Percentiles rank a stretch among this genome's conserved stretches.
phyloP scores from a whole-genome alignment of 305 asterid species.

The Fraxinus baroniana region DNA sequence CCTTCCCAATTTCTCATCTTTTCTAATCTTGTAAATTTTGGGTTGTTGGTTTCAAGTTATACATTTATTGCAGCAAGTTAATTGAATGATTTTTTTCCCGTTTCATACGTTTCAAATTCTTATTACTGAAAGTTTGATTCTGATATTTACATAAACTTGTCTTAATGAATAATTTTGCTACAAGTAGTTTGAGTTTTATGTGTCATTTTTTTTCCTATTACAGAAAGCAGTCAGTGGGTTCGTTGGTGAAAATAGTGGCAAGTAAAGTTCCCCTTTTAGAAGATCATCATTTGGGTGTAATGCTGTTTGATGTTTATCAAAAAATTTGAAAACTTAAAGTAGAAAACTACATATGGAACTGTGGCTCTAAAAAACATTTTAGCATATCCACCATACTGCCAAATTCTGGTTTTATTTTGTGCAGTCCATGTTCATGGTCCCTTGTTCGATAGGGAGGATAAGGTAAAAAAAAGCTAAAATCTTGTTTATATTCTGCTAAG shows the following conservation, averaged over 20 bases:
- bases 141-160: constrained; percentile 13
- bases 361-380: neutral
- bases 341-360: neutral
- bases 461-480: neutral
- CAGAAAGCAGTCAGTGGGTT: constrained; percentile 61
- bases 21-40: too few species aligned
- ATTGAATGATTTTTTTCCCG: too few species aligned
- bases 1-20: neutral
- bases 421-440: neutral
- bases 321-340: constrained; percentile 1
- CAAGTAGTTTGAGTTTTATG: neutral
- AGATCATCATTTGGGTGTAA: neutral
- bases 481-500: neutral
- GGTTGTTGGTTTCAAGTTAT: too few species aligned
- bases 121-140: too few species aligned
- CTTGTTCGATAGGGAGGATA: neutral
- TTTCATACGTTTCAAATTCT: too few species aligned
- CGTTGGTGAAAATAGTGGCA: constrained; percentile 41
- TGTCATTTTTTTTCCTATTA: constrained; percentile 23
- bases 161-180: neutral
- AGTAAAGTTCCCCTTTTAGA: constrained; percentile 16
- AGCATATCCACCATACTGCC: neutral
- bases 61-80: too few species aligned
- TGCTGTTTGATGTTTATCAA: constrained; percentile 7
- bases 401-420: neutral